Percentiles rank a stretch among this genome's conserved stretches.
phyloP scores from a whole-genome alignment of 148 eudicot genomes.

The Rhododendron simsii region DNA sequence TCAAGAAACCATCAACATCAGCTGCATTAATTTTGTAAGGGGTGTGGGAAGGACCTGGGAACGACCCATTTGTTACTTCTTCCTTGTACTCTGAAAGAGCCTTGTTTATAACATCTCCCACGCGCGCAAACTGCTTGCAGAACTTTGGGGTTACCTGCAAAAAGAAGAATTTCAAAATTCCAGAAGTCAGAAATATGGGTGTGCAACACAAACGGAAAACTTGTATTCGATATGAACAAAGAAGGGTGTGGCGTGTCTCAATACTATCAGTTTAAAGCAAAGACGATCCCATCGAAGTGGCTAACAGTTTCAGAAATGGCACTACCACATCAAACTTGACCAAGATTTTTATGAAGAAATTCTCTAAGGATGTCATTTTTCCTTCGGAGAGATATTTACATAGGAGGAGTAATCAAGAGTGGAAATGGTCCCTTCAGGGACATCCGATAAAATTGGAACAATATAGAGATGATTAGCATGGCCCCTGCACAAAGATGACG shows the following conservation, averaged over 20 bases:
- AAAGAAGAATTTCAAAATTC: background rate
- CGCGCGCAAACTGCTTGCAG: constrained; percentile 78
- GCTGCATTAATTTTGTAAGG: constrained; percentile 70
- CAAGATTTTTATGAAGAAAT: background rate
- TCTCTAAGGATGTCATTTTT: background rate
- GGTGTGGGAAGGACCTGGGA: constrained; percentile 71
- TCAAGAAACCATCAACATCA: constrained; percentile 52
- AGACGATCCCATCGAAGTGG: background rate
- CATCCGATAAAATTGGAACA: too few relatives aligned
- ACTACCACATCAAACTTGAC: background rate
- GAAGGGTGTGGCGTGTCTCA: background rate
- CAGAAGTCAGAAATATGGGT: background rate
- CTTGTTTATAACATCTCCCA: constrained; percentile 83
- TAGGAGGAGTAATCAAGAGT: background rate
- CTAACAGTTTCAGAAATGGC: background rate
- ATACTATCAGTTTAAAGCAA: background rate
- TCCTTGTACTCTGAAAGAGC: constrained; percentile 78
- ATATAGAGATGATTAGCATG: too few relatives aligned
- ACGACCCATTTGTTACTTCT: constrained; percentile 76
- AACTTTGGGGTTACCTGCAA: constrained; percentile 89
- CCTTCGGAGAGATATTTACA: background rate
- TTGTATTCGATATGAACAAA: background rate
- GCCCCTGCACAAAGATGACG: too few relatives aligned
- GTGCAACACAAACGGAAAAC: background rate
- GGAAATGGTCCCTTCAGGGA: background rate